Conservation (phyloP, 768 basidiomycete species). For the Lactarius tabidus region DNA sequence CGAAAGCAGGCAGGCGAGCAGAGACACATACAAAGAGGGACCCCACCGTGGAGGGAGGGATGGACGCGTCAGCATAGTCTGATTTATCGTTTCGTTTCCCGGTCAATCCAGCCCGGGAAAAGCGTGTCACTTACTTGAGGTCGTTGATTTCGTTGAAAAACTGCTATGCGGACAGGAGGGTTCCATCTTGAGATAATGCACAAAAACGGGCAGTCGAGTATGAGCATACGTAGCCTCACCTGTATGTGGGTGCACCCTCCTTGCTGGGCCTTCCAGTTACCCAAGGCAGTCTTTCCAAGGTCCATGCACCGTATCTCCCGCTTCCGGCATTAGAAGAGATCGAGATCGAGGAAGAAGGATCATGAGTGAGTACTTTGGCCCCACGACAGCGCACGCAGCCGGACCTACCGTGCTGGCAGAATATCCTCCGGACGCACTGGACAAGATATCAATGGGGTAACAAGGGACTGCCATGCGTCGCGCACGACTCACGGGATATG, state of each 20-base stretch:
- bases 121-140: slow-evolving; percentile 33
- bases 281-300: slow-evolving; percentile 38
- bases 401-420: slow-evolving; percentile 33
- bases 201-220: slow-evolving; percentile 8
- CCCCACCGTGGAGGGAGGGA: background rate
- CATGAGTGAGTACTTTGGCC: slow-evolving; percentile 17
- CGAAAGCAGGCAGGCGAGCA: background rate
- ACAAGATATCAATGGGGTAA: slow-evolving; percentile 24
- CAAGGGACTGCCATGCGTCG: background rate
- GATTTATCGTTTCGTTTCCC: background rate
- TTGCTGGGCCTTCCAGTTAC: slow-evolving; percentile 39
- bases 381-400: background rate
- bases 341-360: slow-evolving; percentile 4
- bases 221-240: slow-evolving; percentile 28
- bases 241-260: slow-evolving; percentile 42
- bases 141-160: slow-evolving; percentile 40
- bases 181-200: slow-evolving; percentile 12
- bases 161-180: slow-evolving; percentile 22
- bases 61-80: slow-evolving; percentile 6
- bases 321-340: slow-evolving; percentile 24
- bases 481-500: slow-evolving; percentile 37
- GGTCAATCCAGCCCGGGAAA: background rate
- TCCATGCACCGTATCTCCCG: slow-evolving; percentile 45
- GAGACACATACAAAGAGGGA: background rate
- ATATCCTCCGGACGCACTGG: slow-evolving; percentile 35